phyloP scores from a whole-genome alignment of 75 land plant genomes.

The Isoetes taiwanensis region DNA sequence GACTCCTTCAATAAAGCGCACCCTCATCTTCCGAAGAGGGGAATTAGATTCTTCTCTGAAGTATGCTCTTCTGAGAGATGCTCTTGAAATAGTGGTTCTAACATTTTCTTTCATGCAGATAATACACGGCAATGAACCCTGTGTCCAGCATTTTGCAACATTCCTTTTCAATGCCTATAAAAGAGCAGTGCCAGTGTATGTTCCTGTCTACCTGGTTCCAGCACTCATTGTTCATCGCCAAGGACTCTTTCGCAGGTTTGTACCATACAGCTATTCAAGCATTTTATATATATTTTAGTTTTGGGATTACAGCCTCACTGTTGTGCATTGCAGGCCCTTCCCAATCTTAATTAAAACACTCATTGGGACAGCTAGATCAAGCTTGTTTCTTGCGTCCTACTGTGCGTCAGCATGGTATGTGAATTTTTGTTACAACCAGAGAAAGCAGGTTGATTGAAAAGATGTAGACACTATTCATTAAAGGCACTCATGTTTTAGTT shows the following conservation, averaged over 20 bases:
- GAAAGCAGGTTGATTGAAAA: too few relatives aligned
- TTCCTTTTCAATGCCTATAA: slow-evolving; percentile 61
- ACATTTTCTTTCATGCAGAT: slow-evolving; percentile 39
- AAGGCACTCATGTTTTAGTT: too few relatives aligned
- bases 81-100: background rate
- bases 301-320: too few relatives aligned
- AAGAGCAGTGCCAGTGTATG: slow-evolving; percentile 82
- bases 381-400: slow-evolving; percentile 72
- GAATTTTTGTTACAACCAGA: too few relatives aligned
- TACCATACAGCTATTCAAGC: too few relatives aligned
- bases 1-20: too few relatives aligned
- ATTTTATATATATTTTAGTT: too few relatives aligned
- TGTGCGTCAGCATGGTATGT: slow-evolving; percentile 84
- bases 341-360: slow-evolving; percentile 49
- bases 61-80: too few relatives aligned
- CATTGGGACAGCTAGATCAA: slow-evolving; percentile 78
- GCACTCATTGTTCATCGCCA: slow-evolving; percentile 91
- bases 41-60: too few relatives aligned
- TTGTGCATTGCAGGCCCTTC: slow-evolving; percentile 52
- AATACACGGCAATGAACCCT: slow-evolving; percentile 73
- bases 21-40: too few relatives aligned
- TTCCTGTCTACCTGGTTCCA: slow-evolving; percentile 87
- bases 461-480: too few relatives aligned
- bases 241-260: slow-evolving; percentile 55
- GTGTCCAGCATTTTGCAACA: slow-evolving; percentile 47